Evolutionary conservation across 2,329 filamentous ascomycete genomes (phyloP).

Genomic region (Cryphonectria parasitica): DNA sequence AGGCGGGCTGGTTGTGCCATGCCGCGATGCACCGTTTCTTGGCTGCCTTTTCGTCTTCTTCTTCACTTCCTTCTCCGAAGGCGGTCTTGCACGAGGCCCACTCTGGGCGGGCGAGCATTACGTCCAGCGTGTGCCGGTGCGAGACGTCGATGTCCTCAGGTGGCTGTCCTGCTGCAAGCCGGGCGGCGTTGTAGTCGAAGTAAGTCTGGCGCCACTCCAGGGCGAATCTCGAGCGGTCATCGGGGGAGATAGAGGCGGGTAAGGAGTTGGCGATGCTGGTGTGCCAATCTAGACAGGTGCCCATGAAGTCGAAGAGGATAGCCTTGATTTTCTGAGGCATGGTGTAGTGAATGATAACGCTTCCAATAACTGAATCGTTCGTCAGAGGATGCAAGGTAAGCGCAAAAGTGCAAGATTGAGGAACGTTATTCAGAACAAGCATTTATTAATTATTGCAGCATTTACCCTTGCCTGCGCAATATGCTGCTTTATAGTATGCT

Average conservation of each 20-base stretch:
- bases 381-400: no score
- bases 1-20: slow-evolving; percentile 55
- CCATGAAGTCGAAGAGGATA: slow-evolving; percentile 62
- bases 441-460: no score
- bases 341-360: background rate
- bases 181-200: slow-evolving; percentile 49
- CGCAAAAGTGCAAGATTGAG: no score
- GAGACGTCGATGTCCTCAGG: slow-evolving; percentile 58
- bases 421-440: no score
- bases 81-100: slow-evolving; percentile 30
- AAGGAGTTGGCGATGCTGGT: slow-evolving; percentile 41
- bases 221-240: slow-evolving; percentile 46
- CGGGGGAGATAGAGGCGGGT: slow-evolving; percentile 39
- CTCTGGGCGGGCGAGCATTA: slow-evolving; percentile 36
- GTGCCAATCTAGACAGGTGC: slow-evolving; percentile 62
- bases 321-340: slow-evolving; percentile 42
- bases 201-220: slow-evolving; percentile 55
- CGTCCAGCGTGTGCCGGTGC: slow-evolving; percentile 46
- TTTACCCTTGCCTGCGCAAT: no score
- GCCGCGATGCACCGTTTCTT: slow-evolving; percentile 38
- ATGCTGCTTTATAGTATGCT: background rate
- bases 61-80: background rate
- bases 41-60: background rate
- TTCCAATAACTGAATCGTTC: no score
- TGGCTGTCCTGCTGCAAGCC: slow-evolving; percentile 39